phyloP scores from a whole-genome alignment of 257 asterid species.

The Jacaranda mimosifolia region DNA sequence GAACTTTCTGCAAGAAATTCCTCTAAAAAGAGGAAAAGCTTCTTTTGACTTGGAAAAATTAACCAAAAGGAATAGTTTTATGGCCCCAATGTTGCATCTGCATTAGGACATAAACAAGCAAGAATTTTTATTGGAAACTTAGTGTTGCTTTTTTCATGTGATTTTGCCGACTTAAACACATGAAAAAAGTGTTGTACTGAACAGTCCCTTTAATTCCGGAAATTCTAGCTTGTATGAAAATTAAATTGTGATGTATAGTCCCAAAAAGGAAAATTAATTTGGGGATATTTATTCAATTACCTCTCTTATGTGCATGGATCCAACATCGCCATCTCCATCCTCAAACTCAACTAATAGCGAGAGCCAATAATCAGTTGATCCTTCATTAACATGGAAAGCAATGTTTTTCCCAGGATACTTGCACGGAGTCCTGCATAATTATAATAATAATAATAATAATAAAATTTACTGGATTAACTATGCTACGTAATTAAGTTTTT shows the following conservation, averaged over 20 bases:
- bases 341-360: slow-evolving; percentile 89
- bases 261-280: not conserved
- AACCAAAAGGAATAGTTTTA: slow-evolving; percentile 29
- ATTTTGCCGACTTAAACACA: slow-evolving; percentile 2
- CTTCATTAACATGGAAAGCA: slow-evolving; percentile 93
- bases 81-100: slow-evolving; percentile 35
- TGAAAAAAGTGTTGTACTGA: not conserved
- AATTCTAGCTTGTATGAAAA: no score
- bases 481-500: not conserved
- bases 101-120: not conserved
- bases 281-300: slow-evolving; percentile 44
- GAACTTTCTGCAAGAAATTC: slow-evolving; percentile 39
- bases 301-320: slow-evolving; percentile 94
- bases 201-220: not conserved
- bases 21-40: slow-evolving; percentile 34
- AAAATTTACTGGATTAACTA: no score
- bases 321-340: slow-evolving; percentile 93
- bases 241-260: not conserved
- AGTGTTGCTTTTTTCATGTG: slow-evolving; percentile 23
- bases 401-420: slow-evolving; percentile 83
- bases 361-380: slow-evolving; percentile 90
- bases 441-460: not conserved
- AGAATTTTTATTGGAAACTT: not conserved
- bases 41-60: slow-evolving; percentile 53
- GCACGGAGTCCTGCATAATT: slow-evolving; percentile 76